Base-by-base conservation (phyloP, 2,329 filamentous ascomycete species). In the Aspergillus novoparasiticus region DNA sequence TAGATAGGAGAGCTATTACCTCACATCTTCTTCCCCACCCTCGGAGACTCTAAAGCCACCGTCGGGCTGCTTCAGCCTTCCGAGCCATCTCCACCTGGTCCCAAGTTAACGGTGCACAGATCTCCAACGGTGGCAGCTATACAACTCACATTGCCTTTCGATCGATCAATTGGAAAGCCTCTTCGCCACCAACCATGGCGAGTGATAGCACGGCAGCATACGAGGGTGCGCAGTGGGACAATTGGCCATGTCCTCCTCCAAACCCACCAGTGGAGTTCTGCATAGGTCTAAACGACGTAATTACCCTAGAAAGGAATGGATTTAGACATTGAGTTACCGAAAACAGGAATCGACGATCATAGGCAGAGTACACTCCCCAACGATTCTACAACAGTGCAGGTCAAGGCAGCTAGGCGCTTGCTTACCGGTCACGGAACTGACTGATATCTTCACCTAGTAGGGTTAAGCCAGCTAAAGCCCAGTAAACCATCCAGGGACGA, bases 401-500 rank as follows among this genome's bases (percentile, higher is more conserved):
- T 19, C 32, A 34, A 23, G 19, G 28, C 43, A 58, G 30, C 30
- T 23, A n/a, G 46, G 53, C 32, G 48, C 41, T 48, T 30, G 48
- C 83, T 67, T 81, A 87, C 79, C 86, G 84, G 67, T 90, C 81
- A 61, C 89, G 86, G 77, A 92, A 94, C 60, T 76, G 72, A 9
- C 80, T 82, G 45, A 87, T 78, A 75, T 97, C 92, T 73, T 93
- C 87, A 55, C 92, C 93, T 57, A 99, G 81, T 39, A 94, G 83
- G 30, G 85, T 83, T 67, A 99, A 82, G 2, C 87, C 93, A 39
- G 89, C 87, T 59, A 98, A 82, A 59, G 87, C 91, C 95, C 95
- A 99, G 81, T 97, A 98, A 67, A 97, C 85, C 72, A 97, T 86
- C 95, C 95, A 99, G 11, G 95, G 94, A 60, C 94, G 85, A 74